Evolutionary conservation across 1,284 basidiomycete species (phyloP).

Genomic region (Fomitopsis pinicola): DNA sequence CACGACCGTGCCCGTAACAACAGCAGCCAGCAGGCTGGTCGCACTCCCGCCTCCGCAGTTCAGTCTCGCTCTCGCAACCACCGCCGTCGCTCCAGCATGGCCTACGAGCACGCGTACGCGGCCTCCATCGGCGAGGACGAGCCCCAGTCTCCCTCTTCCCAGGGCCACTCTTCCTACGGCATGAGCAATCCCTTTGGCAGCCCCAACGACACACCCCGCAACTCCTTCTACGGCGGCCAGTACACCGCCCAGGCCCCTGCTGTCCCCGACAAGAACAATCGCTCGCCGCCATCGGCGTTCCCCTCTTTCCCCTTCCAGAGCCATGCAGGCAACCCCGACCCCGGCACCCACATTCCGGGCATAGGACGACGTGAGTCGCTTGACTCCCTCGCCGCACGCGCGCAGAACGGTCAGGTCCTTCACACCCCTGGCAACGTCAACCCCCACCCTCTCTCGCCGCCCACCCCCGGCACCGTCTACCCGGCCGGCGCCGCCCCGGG

Average conservation of each 20-base stretch:
- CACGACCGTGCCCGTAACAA: conserved; percentile 1
- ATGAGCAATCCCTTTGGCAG: conserved; percentile 20
- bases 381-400: conserved; percentile 30
- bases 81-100: conserved; percentile 20
- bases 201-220: conserved; percentile 21
- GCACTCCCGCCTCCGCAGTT: conserved; percentile 5
- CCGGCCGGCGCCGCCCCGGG: conserved; percentile 10
- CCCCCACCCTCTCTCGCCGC: conserved; percentile 11
- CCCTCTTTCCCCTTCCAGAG: conserved; percentile 52
- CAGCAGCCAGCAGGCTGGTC: conserved; percentile 3
- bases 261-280: background rate
- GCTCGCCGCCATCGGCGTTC: conserved; percentile 38
- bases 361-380: conserved; percentile 28
- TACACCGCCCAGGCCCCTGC: conserved; percentile 2
- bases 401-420: conserved; percentile 8
- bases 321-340: conserved; percentile 60
- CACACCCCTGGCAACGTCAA: conserved; percentile 5
- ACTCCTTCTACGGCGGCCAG: conserved; percentile 14
- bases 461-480: conserved; percentile 11
- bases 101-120: conserved; percentile 18
- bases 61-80: conserved; percentile 17
- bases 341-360: conserved; percentile 37
- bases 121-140: conserved; percentile 3
- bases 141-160: conserved; percentile 3
- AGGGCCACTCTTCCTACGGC: conserved; percentile 3